Evolutionary conservation across 2,329 filamentous ascomycete species (phyloP), one percentile per base, ranked within the genome.

Genomic region (Ceratocystis huliohia): DNA sequence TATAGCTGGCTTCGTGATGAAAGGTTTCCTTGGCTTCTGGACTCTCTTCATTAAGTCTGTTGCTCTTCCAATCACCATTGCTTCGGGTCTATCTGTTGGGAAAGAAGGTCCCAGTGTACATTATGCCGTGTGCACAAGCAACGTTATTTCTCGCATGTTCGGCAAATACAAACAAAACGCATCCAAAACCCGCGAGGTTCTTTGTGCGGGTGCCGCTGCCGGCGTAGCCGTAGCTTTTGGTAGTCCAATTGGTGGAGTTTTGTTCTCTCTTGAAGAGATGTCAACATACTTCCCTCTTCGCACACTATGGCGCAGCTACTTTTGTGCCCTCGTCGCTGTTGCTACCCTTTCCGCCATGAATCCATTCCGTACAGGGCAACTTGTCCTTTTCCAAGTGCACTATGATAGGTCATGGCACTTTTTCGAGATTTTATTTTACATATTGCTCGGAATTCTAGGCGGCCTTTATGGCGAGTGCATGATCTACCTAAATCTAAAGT

Each of bases 61-160:
- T 66, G 89, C 88, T 28, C 79, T 99, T 61, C 94, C 94, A 0
- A 79, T 99, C 57, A 89, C 93, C 56, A 99, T 99, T 74, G 92
- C 89, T 13, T 96, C 92, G 1, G 94, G 94, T 1, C 78, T 99
- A 28, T 96, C 91, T 0, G 91, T 99, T 13, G 94, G 94, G 65
- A 99, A 99, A 74, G 94, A 99, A 77, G 94, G 94, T 0, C 94
- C 94, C 0, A 96, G 92, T 75, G 94, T 99, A n/a, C 94, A 99
- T 75, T 99, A 97, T 74, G 94, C 94, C 2, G 94, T 97, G 5
- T 97, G 94, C 73, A 96, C 92, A 0, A 94, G 94, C 67, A 97
- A 96, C 75, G 93, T 99, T 69, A 94, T 99, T 68, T 96, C 91
- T 37, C 83, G 91, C 61, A 82, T 96, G 69, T 99, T 99, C 74